Percentiles rank a stretch among this genome's conserved stretches.
Conservation (phyloP, 2,329 filamentous ascomycete genomes). For the Annulohypoxylon truncatum region DNA sequence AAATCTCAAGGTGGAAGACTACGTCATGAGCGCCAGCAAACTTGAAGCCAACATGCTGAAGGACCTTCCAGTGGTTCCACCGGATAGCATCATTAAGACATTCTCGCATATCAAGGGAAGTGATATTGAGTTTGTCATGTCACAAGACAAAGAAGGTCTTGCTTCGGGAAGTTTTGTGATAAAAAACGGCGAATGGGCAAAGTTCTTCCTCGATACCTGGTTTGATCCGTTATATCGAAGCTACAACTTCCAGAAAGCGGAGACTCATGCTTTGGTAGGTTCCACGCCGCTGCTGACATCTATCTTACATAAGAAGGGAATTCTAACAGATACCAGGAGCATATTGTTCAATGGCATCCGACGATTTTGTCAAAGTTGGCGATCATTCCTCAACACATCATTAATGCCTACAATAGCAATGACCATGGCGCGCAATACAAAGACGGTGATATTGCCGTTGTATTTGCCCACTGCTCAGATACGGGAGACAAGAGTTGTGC, state of each 20-base stretch:
- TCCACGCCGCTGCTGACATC: background rate
- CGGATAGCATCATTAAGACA: constrained; percentile 96
- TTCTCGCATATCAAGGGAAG: constrained; percentile 83
- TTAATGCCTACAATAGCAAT: constrained; percentile 80
- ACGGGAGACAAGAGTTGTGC: constrained; percentile 72
- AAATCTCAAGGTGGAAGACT: constrained; percentile 72
- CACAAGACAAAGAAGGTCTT: constrained; percentile 86
- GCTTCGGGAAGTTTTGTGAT: constrained; percentile 82
- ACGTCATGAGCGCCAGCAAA: constrained; percentile 73
- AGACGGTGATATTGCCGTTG: constrained; percentile 86
- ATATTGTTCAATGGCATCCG: constrained; percentile 95
- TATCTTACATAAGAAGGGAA: background rate
- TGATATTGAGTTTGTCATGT: constrained; percentile 83
- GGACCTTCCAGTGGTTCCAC: constrained; percentile 88
- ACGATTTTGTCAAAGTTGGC: constrained; percentile 92
- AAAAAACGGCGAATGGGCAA: constrained; percentile 87
- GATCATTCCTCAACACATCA: constrained; percentile 83
- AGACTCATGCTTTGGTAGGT: constrained; percentile 87
- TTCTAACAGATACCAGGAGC: constrained; percentile 69
- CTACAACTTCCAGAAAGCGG: constrained; percentile 97
- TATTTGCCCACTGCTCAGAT: constrained; percentile 77
- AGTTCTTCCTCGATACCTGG: constrained; percentile 94
- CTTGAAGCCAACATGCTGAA: constrained; percentile 85
- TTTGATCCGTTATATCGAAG: constrained; percentile 92
- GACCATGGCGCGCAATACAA: constrained; percentile 74